Evolutionary conservation across 306 rosid species (phyloP).

Genomic region (Cicer chorassanicum): DNA sequence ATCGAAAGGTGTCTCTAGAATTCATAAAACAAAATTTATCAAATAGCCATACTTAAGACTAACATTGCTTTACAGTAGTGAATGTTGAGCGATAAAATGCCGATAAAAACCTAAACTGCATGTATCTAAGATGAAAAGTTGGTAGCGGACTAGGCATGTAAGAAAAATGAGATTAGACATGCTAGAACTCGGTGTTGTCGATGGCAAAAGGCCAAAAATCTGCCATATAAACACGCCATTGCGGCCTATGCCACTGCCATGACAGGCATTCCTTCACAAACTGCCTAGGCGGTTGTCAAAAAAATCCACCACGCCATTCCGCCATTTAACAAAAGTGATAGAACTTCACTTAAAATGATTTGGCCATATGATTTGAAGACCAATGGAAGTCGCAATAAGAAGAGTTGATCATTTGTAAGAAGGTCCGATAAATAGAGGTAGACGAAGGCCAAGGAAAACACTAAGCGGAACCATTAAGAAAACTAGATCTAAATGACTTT

Average conservation of each 20-base stretch:
- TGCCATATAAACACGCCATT: too few species aligned
- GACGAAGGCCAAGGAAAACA: not conserved
- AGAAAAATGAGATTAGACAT: not conserved
- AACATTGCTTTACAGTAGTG: not conserved
- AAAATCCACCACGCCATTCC: too few species aligned
- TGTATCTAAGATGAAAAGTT: not conserved
- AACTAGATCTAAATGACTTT: not conserved
- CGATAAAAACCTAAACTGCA: not conserved
- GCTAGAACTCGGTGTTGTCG: too few species aligned
- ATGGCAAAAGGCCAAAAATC: too few species aligned
- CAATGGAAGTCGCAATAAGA: not conserved
- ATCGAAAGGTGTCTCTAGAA: slow-evolving; percentile 13
- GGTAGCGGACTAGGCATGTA: not conserved
- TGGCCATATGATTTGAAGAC: not conserved
- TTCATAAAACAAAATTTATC: slow-evolving; percentile 12
- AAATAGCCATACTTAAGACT: not conserved
- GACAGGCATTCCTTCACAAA: too few species aligned
- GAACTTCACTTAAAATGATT: not conserved
- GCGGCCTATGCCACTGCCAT: too few species aligned
- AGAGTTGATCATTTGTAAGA: slow-evolving; percentile 13
- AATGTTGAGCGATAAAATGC: not conserved
- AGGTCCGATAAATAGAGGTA: not conserved
- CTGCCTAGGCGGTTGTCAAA: too few species aligned
- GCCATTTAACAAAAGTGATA: not conserved
- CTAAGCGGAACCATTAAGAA: not conserved